Base-by-base conservation (phyloP, 306 rosid genomes). In the Prunus campanulata region DNA sequence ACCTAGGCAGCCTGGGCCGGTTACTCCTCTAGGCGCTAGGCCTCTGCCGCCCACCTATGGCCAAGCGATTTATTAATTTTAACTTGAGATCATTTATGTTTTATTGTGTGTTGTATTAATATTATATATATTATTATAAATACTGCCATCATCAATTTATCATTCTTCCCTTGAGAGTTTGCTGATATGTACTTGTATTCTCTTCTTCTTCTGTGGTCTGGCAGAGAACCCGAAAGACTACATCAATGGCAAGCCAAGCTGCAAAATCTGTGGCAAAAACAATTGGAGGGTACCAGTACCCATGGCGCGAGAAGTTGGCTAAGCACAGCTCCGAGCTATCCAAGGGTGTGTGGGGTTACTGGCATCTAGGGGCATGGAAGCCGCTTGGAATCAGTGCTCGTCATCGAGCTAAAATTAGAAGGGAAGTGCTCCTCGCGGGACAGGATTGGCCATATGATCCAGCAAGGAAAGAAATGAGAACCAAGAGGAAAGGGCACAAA, bases 321-420 rank as follows among this genome's bases (percentile, higher is more conserved):
- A 91, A 88, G 63, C 86, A 89, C 74, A 85, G 85, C 83, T 82
- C 82, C 70, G 96, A 92, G 64, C 85, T 92, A 65, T 83, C 96
- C 68, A 92, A 90, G 82, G 97, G 97, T 48, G 91, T 88, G 6
- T 90, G 95, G 95, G 97, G 97, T 55, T 91, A 86, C 76, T 91
- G 97, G 97, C 89, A 91, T 62, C 83, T 91, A n/a, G 97, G 97
- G 63, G 97, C 97, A 14, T 92, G 97, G 97, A 90, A 88, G 86
- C 88, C 97, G 5, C 89, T 90, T 3, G 88, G 85, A 29, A 84
- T 92, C 54, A 88, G 97, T 72, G 96, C 90, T 29, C 87, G 97
- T 15, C 92, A 48, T 16, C 83, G 96, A 57, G 93, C 97, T 20
- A 77, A 91, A 55, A 78, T 92, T 20, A 90, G 93, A 52, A 92